These are phyloP conservation scores for Mycosarcoma mackinlayi DNA, from an alignment of 1,284 basidiomycete species.

Conservation along the genomic window DNA sequence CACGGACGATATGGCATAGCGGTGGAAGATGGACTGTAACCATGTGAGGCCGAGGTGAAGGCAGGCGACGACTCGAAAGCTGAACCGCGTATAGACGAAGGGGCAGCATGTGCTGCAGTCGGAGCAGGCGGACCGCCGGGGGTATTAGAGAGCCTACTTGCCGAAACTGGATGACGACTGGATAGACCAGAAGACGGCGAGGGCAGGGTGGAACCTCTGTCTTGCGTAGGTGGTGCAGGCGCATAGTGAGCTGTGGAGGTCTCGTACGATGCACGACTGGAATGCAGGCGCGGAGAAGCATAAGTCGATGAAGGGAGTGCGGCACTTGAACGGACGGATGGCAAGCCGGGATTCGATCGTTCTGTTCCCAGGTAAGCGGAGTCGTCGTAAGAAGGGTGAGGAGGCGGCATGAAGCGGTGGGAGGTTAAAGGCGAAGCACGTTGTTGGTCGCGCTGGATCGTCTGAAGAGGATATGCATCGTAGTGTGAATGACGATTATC, in stretches of 20 bases:
- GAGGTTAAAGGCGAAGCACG: constrained; percentile 25
- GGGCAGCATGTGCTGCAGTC: not conserved
- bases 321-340: constrained; percentile 4
- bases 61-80: constrained; percentile 14
- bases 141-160: constrained; percentile 24
- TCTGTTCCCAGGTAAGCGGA: constrained; percentile 3
- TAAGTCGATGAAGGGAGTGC: constrained; percentile 6
- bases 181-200: constrained; percentile 7
- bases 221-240: constrained; percentile 8
- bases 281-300: constrained; percentile 12
- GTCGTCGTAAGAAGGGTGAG: constrained; percentile 5
- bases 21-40: constrained; percentile 24
- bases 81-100: constrained; percentile 10
- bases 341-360: not conserved
- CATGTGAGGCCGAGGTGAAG: constrained; percentile 16
- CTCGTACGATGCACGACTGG: constrained; percentile 14
- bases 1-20: constrained; percentile 22
- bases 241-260: constrained; percentile 3
- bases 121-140: not conserved
- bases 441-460: constrained; percentile 18
- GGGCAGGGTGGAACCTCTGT: constrained; percentile 11
- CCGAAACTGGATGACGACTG: constrained; percentile 32
- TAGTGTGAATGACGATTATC: constrained; percentile 10
- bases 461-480: constrained; percentile 31
- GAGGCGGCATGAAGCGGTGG: constrained; percentile 17